A percentile compares a stretch with the other conserved stretches of the same genome.
Conservation (phyloP, 1,284 basidiomycete species). For the Leccinum subspadiceum region DNA sequence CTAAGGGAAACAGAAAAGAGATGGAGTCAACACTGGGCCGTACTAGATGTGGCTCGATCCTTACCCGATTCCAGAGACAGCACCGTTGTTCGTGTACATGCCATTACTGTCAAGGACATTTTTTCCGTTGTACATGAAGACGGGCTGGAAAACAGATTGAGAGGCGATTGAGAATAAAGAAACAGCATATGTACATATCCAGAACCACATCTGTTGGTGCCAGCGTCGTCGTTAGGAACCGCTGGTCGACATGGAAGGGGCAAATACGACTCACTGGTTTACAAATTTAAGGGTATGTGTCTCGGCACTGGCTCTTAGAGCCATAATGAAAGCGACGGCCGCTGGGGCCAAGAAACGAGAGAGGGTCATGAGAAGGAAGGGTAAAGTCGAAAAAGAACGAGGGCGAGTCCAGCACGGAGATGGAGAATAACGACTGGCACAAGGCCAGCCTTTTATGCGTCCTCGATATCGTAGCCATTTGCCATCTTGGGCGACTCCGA, state of each 20-base stretch:
- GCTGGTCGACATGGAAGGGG: background rate
- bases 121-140: constrained; percentile 21
- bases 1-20: constrained; percentile 11
- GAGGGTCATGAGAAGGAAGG: constrained; percentile 20
- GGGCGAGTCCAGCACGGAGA: constrained; percentile 5
- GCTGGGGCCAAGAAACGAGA: constrained; percentile 22
- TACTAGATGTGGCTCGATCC: constrained; percentile 1
- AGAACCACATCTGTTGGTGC: constrained; percentile 23
- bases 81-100: constrained; percentile 16
- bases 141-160: constrained; percentile 17
- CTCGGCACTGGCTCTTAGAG: constrained; percentile 21
- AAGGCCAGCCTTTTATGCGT: constrained; percentile 15
- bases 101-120: constrained; percentile 22
- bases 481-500: background rate
- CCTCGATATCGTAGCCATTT: background rate
- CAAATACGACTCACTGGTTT: constrained; percentile 24
- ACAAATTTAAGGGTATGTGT: constrained; percentile 24
- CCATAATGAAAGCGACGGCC: constrained; percentile 24
- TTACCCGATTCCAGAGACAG: constrained; percentile 28
- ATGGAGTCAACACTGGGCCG: background rate
- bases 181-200: constrained; percentile 16
- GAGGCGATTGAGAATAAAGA: background rate
- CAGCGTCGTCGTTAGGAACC: constrained; percentile 1
- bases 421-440: background rate
- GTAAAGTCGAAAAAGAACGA: constrained; percentile 20